Conservation (phyloP, 192 early-diverging fungal species). For the Chytriomyces sp. region DNA sequence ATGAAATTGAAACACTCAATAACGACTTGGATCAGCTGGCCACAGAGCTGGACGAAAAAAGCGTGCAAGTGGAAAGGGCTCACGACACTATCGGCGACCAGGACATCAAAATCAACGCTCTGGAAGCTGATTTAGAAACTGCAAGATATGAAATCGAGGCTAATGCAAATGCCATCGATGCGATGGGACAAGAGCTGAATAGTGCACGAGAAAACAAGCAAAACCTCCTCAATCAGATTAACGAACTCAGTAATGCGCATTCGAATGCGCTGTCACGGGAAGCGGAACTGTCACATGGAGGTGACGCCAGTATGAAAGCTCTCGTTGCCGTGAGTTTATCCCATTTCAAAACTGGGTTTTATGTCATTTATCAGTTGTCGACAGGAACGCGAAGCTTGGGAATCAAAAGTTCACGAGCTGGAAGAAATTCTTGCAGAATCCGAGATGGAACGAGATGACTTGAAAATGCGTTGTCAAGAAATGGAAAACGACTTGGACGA, state of each 20-base stretch:
- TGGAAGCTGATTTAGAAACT: constrained; percentile 17
- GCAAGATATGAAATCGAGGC: constrained; percentile 1
- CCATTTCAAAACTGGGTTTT: background rate
- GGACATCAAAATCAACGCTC: constrained; percentile 17
- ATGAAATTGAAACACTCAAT: constrained; percentile 6
- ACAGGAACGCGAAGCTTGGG: background rate
- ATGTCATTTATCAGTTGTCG: background rate
- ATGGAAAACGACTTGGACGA: constrained; percentile 21
- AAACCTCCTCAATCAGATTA: background rate
- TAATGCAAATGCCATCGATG: constrained; percentile 6
- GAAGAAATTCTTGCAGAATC: constrained; percentile 4
- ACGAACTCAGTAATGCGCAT: constrained; percentile 2
- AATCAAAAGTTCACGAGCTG: constrained; percentile 12
- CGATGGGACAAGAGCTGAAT: background rate
- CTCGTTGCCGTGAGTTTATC: constrained; percentile 6
- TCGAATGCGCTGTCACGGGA: background rate
- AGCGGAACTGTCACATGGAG: background rate
- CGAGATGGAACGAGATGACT: constrained; percentile 20
- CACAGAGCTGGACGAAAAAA: constrained; percentile 14
- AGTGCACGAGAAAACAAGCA: background rate
- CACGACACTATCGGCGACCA: constrained; percentile 33
- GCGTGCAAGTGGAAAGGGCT: constrained; percentile 14
- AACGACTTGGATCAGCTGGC: background rate
- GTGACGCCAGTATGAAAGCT: background rate
- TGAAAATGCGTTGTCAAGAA: constrained; percentile 4